phyloP scores from a whole-genome alignment of 768 basidiomycete genomes.

The Asterophora lycoperdoides region DNA sequence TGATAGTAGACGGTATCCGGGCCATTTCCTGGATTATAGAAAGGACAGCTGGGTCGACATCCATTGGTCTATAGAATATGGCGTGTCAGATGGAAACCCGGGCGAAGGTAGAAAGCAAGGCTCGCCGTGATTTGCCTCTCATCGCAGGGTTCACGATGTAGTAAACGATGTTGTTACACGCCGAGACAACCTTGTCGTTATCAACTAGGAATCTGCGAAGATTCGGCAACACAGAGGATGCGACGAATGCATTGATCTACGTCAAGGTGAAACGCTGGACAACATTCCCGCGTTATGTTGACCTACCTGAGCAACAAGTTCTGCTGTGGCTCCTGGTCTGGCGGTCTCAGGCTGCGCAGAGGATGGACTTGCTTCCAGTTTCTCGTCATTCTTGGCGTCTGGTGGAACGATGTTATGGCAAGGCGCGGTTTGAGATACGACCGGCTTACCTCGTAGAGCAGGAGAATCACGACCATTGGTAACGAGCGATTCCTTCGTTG shows the following conservation, averaged over 20 bases:
- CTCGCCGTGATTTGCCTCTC: constrained; percentile 71
- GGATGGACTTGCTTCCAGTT: constrained; percentile 40
- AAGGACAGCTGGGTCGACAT: constrained; percentile 65
- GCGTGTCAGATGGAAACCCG: constrained; percentile 8
- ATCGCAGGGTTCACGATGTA: constrained; percentile 79
- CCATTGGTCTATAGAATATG: constrained; percentile 55
- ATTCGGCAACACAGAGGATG: constrained; percentile 63
- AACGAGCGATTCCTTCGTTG: constrained; percentile 55
- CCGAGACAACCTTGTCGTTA: constrained; percentile 73
- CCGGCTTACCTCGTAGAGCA: constrained; percentile 35
- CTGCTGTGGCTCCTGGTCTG: constrained; percentile 33
- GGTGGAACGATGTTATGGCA: constrained; percentile 3
- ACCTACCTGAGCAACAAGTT: constrained; percentile 45
- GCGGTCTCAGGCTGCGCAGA: constrained; percentile 33
- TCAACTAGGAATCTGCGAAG: constrained; percentile 79
- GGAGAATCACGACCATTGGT: constrained; percentile 73
- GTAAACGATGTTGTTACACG: constrained; percentile 80
- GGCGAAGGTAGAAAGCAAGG: neutral
- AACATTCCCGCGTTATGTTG: neutral
- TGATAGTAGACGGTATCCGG: constrained; percentile 68
- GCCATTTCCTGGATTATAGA: constrained; percentile 76
- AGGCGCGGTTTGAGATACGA: neutral
- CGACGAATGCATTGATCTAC: constrained; percentile 72
- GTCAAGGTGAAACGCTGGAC: constrained; percentile 1
- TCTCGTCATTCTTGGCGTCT: constrained; percentile 60